Conservation (phyloP, 306 rosid species). For the Geum urbanum region DNA sequence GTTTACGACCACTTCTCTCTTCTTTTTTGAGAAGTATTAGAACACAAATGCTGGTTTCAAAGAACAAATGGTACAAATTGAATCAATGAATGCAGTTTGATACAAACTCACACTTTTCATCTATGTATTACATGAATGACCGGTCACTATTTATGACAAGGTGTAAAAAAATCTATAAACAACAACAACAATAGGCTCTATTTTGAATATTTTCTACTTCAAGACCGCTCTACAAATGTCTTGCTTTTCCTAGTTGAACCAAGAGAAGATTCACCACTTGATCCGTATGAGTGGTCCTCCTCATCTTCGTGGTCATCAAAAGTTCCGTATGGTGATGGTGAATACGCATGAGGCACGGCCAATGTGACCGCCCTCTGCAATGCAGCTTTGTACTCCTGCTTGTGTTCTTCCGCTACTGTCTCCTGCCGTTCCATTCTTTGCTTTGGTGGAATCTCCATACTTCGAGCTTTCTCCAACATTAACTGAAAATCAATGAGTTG, state of each 20-base stretch:
- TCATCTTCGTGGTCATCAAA: constrained; percentile 49
- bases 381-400: constrained; percentile 72
- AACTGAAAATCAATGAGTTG: constrained; percentile 40
- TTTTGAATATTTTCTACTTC: not conserved
- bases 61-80: not conserved
- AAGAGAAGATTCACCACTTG: constrained; percentile 46
- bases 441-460: constrained; percentile 59
- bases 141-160: not conserved
- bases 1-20: too few species aligned
- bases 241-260: constrained; percentile 41
- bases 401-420: constrained; percentile 57
- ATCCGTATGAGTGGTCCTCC: constrained; percentile 30
- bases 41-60: not conserved
- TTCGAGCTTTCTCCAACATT: constrained; percentile 52
- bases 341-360: constrained; percentile 71
- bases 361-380: constrained; percentile 79
- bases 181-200: constrained; percentile 19
- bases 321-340: constrained; percentile 72
- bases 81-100: not conserved
- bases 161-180: not conserved
- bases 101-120: not conserved
- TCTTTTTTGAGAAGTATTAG: too few species aligned
- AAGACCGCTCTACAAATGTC: constrained; percentile 10
- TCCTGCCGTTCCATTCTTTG: constrained; percentile 81
- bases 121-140: not conserved